Conservation (phyloP, 306 rosid species). For the Vicia faba region DNA sequence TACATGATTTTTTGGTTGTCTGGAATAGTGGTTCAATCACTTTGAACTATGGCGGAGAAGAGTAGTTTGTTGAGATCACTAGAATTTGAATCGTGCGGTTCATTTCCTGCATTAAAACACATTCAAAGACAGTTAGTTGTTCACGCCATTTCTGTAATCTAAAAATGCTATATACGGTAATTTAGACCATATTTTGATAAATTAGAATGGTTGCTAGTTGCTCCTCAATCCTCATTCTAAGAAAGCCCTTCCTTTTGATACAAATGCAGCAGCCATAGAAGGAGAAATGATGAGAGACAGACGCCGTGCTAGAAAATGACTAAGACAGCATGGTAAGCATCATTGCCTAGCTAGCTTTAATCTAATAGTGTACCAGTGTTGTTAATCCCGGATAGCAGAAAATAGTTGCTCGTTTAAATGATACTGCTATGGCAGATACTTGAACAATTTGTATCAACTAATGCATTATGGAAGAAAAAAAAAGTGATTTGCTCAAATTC, state of each 20-base stretch:
- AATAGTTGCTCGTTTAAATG: neutral
- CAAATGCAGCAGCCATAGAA: constrained; percentile 10
- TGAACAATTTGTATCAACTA: neutral
- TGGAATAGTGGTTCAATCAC: constrained; percentile 42
- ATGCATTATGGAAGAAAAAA: neutral
- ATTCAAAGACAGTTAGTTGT: neutral
- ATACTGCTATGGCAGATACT: neutral
- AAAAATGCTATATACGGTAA: neutral
- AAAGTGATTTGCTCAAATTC: neutral
- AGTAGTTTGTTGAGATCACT: constrained; percentile 73
- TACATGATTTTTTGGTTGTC: neutral
- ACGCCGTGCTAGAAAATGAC: neutral
- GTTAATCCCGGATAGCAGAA: neutral
- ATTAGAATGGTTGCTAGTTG: neutral
- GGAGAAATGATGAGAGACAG: constrained; percentile 1
- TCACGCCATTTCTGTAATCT: constrained; percentile 4
- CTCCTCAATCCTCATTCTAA: constrained; percentile 1
- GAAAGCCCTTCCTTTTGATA: constrained; percentile 19
- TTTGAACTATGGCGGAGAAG: constrained; percentile 74
- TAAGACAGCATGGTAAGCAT: neutral
- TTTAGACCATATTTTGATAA: constrained; percentile 11
- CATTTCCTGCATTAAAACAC: constrained; percentile 62
- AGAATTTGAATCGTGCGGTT: constrained; percentile 47
- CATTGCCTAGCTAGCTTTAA: neutral
- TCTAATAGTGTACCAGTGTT: neutral